Evolutionary conservation across 495 filamentous ascomycete species (phyloP).

Genomic region (Amorphotheca resinae): DNA sequence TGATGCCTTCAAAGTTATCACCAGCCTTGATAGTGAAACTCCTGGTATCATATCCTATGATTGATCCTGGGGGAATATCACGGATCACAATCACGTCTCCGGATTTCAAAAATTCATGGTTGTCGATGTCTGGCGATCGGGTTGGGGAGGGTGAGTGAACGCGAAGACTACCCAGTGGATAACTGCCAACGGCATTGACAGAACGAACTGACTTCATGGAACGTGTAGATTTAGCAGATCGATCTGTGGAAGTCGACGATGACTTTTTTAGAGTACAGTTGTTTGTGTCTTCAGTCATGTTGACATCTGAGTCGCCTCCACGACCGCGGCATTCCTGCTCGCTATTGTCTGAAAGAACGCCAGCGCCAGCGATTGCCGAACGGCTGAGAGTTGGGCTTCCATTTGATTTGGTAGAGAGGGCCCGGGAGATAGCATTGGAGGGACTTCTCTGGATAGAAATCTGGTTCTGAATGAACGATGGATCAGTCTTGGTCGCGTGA

Average conservation of each 20-base stretch:
- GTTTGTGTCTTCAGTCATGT: conserved; percentile 1
- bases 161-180: conserved; percentile 26
- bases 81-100: conserved; percentile 33
- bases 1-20: conserved; percentile 40
- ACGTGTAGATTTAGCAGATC: conserved; percentile 4
- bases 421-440: conserved; percentile 9
- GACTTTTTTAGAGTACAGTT: conserved; percentile 9
- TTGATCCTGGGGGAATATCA: conserved; percentile 28
- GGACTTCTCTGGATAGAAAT: conserved; percentile 14
- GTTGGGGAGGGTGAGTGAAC: conserved; percentile 21
- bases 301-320: conserved; percentile 4
- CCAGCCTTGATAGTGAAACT: conserved; percentile 25
- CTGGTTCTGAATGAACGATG: conserved; percentile 16
- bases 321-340: neutral
- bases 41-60: conserved; percentile 34
- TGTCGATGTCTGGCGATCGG: neutral
- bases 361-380: neutral
- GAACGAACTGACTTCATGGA: conserved; percentile 15
- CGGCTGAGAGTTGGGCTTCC: conserved; percentile 7
- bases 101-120: conserved; percentile 13
- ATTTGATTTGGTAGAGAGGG: conserved; percentile 13
- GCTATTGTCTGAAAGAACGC: neutral
- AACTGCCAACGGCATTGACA: conserved; percentile 23
- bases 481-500: neutral
- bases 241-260: conserved; percentile 4